A percentile compares a stretch with the other conserved stretches of the same genome.
Conservation (phyloP, 2,329 filamentous ascomycete genomes). For the Talaromyces verruculosus region DNA sequence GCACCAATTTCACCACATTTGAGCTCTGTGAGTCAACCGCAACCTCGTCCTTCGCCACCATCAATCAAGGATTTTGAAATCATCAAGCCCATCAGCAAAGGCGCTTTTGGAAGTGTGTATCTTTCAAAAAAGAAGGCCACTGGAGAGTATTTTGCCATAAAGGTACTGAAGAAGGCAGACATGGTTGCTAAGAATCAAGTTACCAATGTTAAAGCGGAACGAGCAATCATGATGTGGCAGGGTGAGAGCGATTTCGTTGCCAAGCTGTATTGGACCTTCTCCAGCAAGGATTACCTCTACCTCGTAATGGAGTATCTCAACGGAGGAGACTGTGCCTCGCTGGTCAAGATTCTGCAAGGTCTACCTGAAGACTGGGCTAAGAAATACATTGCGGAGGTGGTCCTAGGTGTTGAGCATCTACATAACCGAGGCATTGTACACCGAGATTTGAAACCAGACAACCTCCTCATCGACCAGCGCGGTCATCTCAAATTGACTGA, state of each 20-base stretch:
- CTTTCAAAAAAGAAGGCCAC: conserved; percentile 98
- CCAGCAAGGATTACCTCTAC: conserved; percentile 98
- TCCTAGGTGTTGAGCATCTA: conserved; percentile 94
- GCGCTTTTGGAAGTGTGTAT: conserved; percentile 96
- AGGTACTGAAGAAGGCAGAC: conserved; percentile 98
- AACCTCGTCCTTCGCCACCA: conserved; percentile 83
- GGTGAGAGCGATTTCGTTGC: conserved; percentile 98
- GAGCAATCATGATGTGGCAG: conserved; percentile 99
- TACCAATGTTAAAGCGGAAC: conserved; percentile 96
- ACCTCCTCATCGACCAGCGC: conserved; percentile 93
- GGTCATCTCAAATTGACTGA: conserved; percentile 96
- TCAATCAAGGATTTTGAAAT: conserved; percentile 99
- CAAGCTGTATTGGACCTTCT: conserved; percentile 99
- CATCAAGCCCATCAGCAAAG: conserved; percentile 98
- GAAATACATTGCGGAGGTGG: conserved; percentile 94
- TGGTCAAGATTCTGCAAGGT: conserved; percentile 90
- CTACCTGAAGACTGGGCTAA: conserved; percentile 97
- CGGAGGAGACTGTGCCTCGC: conserved; percentile 91
- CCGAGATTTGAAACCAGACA: conserved; percentile 94
- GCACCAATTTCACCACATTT: conserved; percentile 81
- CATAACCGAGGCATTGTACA: conserved; percentile 95
- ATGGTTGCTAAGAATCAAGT: conserved; percentile 99
- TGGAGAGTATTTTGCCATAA: conserved; percentile 97
- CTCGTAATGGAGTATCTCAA: conserved; percentile 99
- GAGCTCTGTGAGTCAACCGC: conserved; percentile 73